phyloP scores from a whole-genome alignment of 257 asterid species.

The Anisodus tanguticus region DNA sequence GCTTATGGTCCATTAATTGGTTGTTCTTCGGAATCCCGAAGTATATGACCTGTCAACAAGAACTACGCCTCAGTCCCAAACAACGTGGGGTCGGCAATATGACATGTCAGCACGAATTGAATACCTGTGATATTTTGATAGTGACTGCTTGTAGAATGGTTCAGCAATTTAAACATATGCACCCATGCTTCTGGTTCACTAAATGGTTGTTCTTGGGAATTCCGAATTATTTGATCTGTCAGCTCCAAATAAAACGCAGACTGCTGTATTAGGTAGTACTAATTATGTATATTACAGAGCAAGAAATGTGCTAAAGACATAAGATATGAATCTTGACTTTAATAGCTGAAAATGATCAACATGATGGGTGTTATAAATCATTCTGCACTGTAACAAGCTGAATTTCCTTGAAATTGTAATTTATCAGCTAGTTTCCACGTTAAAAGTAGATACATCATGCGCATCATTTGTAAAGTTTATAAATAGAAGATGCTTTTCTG shows the following conservation, averaged over 20 bases:
- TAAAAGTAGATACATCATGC: neutral
- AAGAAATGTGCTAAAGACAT: constrained; percentile 11
- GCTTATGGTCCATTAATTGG: neutral
- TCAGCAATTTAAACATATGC: neutral
- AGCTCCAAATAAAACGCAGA: neutral
- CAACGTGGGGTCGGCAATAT: too few species aligned
- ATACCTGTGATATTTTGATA: neutral
- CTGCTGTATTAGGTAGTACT: neutral
- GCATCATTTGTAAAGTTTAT: constrained; percentile 19
- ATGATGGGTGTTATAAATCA: neutral
- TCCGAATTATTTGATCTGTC: neutral
- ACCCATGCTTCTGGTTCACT: neutral
- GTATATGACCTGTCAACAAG: neutral
- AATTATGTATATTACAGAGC: neutral
- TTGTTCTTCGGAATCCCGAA: neutral
- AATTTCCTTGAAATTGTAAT: constrained; percentile 17
- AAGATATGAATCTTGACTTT: neutral
- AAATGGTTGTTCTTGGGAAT: neutral
- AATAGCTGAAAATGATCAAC: constrained; percentile 14
- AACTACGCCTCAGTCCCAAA: too few species aligned
- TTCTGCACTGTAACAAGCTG: neutral
- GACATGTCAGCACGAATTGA: neutral
- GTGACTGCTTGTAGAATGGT: neutral
- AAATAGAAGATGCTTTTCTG: neutral
- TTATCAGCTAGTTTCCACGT: neutral